These are phyloP conservation scores for Puya raimondii DNA, from an alignment of 176 grass and related monocot species.

Conservation along the genomic window DNA sequence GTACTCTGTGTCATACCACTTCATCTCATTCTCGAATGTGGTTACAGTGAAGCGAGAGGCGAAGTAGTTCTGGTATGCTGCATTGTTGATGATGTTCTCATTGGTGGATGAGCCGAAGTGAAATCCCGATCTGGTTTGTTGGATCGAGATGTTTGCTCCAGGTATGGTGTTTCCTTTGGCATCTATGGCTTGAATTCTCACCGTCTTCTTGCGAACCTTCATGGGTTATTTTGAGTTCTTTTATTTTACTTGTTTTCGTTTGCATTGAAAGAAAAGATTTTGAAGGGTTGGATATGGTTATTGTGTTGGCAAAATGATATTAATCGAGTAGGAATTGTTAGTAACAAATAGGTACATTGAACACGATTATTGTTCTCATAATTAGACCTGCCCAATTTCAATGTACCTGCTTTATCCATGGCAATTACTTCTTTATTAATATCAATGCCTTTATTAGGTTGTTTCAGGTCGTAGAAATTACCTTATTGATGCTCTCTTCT, in stretches of 20 bases:
- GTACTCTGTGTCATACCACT: constrained; percentile 70
- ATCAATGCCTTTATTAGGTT: neutral
- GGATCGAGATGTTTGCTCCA: constrained; percentile 40
- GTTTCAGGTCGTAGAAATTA: neutral
- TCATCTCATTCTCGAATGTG: constrained; percentile 99
- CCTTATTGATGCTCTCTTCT: constrained; percentile 35
- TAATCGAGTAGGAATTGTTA: too few relatives aligned
- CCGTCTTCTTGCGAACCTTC: constrained; percentile 25
- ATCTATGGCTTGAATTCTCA: constrained; percentile 33
- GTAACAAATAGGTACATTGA: too few relatives aligned
- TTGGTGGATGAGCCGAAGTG: constrained; percentile 69
- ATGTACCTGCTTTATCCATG: too few relatives aligned
- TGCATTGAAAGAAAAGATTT: neutral
- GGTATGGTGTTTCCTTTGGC: constrained; percentile 32
- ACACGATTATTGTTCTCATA: too few relatives aligned
- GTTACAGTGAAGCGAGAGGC: constrained; percentile 69
- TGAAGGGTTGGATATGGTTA: neutral
- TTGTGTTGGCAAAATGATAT: too few relatives aligned
- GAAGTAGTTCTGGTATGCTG: constrained; percentile 68
- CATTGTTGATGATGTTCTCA: constrained; percentile 41
- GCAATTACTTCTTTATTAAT: too few relatives aligned
- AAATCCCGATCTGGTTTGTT: constrained; percentile 41
- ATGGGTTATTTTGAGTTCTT: neutral
- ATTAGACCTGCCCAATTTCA: too few relatives aligned
- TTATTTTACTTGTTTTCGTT: neutral